Evolutionary conservation across 257 asterid genomes (phyloP), one percentile per base, ranked within the genome.

Genomic region (Linderniella brevidens): DNA sequence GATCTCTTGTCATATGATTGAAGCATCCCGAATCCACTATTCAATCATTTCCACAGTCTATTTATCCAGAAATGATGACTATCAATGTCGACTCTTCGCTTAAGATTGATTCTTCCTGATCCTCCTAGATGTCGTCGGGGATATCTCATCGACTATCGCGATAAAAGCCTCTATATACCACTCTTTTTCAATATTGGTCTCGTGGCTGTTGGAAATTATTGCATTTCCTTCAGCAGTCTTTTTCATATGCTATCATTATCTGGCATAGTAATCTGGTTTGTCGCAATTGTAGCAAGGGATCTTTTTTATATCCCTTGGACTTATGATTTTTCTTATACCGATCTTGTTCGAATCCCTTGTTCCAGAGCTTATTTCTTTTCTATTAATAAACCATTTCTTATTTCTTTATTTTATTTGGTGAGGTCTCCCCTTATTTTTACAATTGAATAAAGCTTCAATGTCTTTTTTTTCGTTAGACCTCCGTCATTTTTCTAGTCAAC

Each of bases 11-110:
- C 53, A 32, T 63, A 8, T 53, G 58, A 48, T 61, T 61, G 13
- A 41, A 53, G 46, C 62, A 53, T 0, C 61, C 37, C 4, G 47
- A 59, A 13, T 59, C 64, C 1, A 51, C 17, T 18, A 56, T 56
- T 55, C 55, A 57, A 5, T 42, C 52, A 9, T 53, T 38, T 47
- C 11, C 32, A 6, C 6, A 25, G 32, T 25, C 32, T 25, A 25
- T 25, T 25, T 25, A 2, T 25, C 32, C 32, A 25, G 32, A 6
- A 6, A 25, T 25, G 32, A 25, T 25, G 32, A 25, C 32, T 25
- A 6, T 6, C 32, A 25, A 25, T 25, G 32, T 25, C 32, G 32
- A 25, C 6, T 25, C 32, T 25, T 25, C 6, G 32, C 6, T 3
- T 25, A 25, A 25, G 32, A 3, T 2, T 25, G 32, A 25, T 25